phyloP scores from a whole-genome alignment of 805 yeast genomes.

The Candida jianshihensis region DNA sequence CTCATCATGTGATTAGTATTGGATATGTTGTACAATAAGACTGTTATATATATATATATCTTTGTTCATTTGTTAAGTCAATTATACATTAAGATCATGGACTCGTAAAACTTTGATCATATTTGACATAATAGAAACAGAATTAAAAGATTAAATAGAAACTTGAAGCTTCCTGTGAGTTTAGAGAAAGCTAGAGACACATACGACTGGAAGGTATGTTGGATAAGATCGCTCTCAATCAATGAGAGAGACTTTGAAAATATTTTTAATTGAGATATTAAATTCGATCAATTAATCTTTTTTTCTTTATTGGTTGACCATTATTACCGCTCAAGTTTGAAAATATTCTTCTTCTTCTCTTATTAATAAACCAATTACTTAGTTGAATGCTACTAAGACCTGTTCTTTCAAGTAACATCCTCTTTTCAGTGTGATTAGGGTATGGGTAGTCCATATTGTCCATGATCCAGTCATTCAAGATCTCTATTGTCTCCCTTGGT shows the following conservation, averaged over 20 bases:
- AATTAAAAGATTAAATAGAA: too few relatives aligned
- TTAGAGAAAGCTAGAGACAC: too few relatives aligned
- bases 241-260: neutral
- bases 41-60: too few relatives aligned
- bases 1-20: too few relatives aligned
- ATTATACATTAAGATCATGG: too few relatives aligned
- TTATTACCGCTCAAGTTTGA: slow-evolving; percentile 23
- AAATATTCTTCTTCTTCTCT: slow-evolving; percentile 64
- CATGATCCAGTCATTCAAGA: slow-evolving; percentile 66
- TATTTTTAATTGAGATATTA: neutral
- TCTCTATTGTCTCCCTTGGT: slow-evolving; percentile 72
- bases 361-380: slow-evolving; percentile 85
- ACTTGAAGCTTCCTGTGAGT: too few relatives aligned
- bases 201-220: too few relatives aligned
- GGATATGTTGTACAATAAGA: too few relatives aligned
- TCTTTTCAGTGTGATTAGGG: slow-evolving; percentile 75
- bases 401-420: slow-evolving; percentile 58
- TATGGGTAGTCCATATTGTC: slow-evolving; percentile 75
- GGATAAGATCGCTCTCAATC: neutral
- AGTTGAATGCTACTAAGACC: slow-evolving; percentile 78
- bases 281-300: slow-evolving; percentile 23
- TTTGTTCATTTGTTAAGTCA: too few relatives aligned
- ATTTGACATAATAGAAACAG: too few relatives aligned
- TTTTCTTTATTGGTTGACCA: slow-evolving; percentile 26
- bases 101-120: too few relatives aligned